Base-by-base conservation (phyloP, 164 flowering plant species). In the Malania oleifera region DNA sequence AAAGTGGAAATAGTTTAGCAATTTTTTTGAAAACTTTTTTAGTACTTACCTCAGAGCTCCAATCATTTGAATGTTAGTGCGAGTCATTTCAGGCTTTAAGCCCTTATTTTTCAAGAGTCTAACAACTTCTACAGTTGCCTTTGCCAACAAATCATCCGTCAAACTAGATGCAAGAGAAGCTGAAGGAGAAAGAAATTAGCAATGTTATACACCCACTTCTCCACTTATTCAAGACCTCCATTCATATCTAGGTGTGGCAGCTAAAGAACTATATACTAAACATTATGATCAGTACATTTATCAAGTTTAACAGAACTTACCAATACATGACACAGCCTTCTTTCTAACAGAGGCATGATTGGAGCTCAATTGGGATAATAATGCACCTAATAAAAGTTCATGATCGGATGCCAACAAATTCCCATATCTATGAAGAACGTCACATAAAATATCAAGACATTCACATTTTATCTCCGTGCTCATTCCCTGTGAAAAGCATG, bases 21-120 rank as follows among this genome's bases (percentile, higher is more conserved):
- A n/a, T n/a, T n/a, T n/a, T n/a, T n/a, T n/a, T n/a, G n/a, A n/a
- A n/a, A n/a, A n/a, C n/a, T n/a, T n/a, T n/a, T n/a, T n/a, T n/a
- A 47, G 7, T 50, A 23, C 53, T 56, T 67, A 86, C 99, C 99
- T 88, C 24, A 95, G 67, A 50, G 99, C 91, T 52, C 96, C 99
- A 69, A 95, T 80, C 99, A 91, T 89, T 75, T 95, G 99, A 78
- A 95, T 95, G 66, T 91, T 88, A 64, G 99, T 89, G 0, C 93
- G 83, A 5, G 77, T 83, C 67, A 90, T 70, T 61, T 95, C 99
- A 53, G 91, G 70, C 67, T 91, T 95, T 38, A 64, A 44, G 45
- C 77, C 76, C 72, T 82, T 87, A 46, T 52, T 84, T 70, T 74
- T 77, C 70, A 91, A 77, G 66, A 81, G 77, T 54, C 61, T 74